Evolutionary conservation across 2,329 filamentous ascomycete genomes (phyloP), one percentile per base, ranked within the genome.

Genomic region (Emergomyces africanus): DNA sequence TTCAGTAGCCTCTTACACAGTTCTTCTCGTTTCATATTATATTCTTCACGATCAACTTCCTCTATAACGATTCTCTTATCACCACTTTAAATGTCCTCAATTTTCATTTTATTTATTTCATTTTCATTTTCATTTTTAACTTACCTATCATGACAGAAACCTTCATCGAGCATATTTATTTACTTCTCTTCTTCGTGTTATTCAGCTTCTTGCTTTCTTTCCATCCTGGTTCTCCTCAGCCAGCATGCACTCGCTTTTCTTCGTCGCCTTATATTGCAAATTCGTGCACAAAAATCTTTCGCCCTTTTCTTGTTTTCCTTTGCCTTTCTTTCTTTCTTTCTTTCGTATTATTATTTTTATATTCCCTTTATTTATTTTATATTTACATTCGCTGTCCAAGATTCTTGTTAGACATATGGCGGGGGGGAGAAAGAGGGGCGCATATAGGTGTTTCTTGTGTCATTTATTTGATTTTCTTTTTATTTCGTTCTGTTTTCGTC

Each of bases 1-100:
- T 14, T 68, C 49, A 59, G 9, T 33, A 55, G 3, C 39, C 23
- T 44, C 14, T 12, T 30, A 42, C 20, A 9, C 15, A 8, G 33
- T 3, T 48, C 15, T 59, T 33, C 48, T 35, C 28, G n/a, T 35
- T 9, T 18, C 28, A 10, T 35, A 2, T 18, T 51, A 10, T 8
- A 14, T 5, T 6, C 28, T 20, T n/a, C 20, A 35, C 28, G 48
- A 51, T 50, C 20, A n/a, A 14, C 48, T 18, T 6, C 23, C 5
- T 53, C 18, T 39, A 1, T 53, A 2, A 39, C 33, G n/a, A 53
- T 23, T 54, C 49, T 37, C 33, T 12, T 37, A 23, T 14, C 39
- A 15, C 30, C 1, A 14, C 10, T 23, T 30, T n/a, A n/a, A 10
- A n/a, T 23, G 3, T 37, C 18, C 18, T n/a, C 25, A 10, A 4